These are phyloP conservation scores for Aquilaria sinensis DNA, from an alignment of 345 rosid genomes.

Conservation along the genomic window DNA sequence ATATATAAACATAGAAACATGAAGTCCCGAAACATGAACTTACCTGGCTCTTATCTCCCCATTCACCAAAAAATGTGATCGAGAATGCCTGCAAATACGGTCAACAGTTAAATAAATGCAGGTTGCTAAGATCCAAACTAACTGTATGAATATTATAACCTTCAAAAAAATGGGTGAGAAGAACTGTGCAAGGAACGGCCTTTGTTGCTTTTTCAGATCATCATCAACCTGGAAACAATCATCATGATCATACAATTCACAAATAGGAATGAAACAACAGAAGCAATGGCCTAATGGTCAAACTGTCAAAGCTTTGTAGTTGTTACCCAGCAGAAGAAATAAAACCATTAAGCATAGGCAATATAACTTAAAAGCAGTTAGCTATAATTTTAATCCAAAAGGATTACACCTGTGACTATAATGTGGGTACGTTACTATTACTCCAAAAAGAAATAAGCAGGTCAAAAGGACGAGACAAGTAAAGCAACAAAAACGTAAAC, in stretches of 20 bases:
- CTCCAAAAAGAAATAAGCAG: no score
- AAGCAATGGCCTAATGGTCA: background rate
- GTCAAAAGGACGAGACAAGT: no score
- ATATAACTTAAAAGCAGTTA: no score
- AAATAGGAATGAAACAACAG: background rate
- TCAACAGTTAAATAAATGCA: slow-evolving; percentile 12
- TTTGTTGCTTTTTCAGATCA: slow-evolving; percentile 58
- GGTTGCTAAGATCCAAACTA: background rate
- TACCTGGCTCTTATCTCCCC: slow-evolving; percentile 99
- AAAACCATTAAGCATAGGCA: no score
- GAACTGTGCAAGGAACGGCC: slow-evolving; percentile 61
- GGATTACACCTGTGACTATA: no score
- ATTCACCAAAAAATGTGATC: slow-evolving; percentile 91
- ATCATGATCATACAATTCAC: background rate
- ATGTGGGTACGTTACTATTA: no score
- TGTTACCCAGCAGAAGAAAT: no score
- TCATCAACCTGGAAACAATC: slow-evolving; percentile 48
- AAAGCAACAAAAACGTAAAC: no score
- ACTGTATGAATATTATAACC: slow-evolving; percentile 27
- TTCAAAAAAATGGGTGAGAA: slow-evolving; percentile 89
- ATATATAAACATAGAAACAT: slow-evolving; percentile 5
- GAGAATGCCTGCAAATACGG: slow-evolving; percentile 74
- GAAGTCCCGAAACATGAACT: background rate
- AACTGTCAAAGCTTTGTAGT: no score
- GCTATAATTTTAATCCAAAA: no score